Evolutionary conservation across 2,329 filamentous ascomycete genomes (phyloP).

Genomic region (Clonostachys rhizophaga): DNA sequence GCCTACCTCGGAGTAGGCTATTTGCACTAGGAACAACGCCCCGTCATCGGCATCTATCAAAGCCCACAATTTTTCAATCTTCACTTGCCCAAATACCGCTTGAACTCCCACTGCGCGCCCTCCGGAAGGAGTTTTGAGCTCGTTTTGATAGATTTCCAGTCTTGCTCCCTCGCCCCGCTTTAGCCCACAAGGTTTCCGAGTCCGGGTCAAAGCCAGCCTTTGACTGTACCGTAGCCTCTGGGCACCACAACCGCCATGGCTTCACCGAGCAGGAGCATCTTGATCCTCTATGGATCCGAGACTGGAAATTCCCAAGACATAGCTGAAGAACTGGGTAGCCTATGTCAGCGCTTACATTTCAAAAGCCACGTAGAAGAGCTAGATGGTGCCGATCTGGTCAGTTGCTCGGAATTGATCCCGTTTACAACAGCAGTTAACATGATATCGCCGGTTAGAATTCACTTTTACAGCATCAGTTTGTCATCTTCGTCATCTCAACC

Average conservation of each 20-base stretch:
- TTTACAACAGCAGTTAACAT: background rate
- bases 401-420: conserved; percentile 19
- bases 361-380: conserved; percentile 70
- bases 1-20: background rate
- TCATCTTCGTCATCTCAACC: conserved; percentile 82
- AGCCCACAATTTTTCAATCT: too few species aligned
- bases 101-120: too few species aligned
- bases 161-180: too few species aligned
- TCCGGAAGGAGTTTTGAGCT: too few species aligned
- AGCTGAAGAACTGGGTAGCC: conserved; percentile 74
- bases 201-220: too few species aligned
- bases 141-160: too few species aligned
- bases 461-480: conserved; percentile 47
- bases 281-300: conserved; percentile 90
- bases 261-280: conserved; percentile 30
- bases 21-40: background rate
- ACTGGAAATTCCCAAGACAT: conserved; percentile 92
- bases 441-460: conserved; percentile 30
- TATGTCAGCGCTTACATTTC: conserved; percentile 76
- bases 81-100: too few species aligned
- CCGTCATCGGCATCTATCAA: conserved; percentile 2
- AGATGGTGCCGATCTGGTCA: conserved; percentile 70
- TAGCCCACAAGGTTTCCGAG: too few species aligned
- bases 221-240: too few species aligned
- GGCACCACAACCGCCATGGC: too few species aligned